Evolutionary conservation across 176 grass and related monocot genomes (phyloP).

Genomic region (Hordeum vulgare): MorexV3_pseudomolecules_assembly NC_058520.1:469469042-469469541

Average conservation of each 20-base stretch:
- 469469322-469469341: conserved; percentile 13
- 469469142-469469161: neutral
- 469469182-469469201: conserved; percentile 16
- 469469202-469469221: neutral
- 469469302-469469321: conserved; percentile 13
- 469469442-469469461: neutral
- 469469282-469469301: conserved; percentile 5
- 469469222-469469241: conserved; percentile 16
- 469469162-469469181: conserved; percentile 8
- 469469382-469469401: conserved; percentile 13
- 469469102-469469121: conserved; percentile 7
- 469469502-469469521: neutral
- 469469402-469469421: conserved; percentile 10
- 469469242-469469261: neutral
- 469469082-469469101: neutral
- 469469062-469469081: neutral
- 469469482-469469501: neutral
- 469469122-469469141: neutral
- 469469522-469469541: neutral
- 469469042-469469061: neutral
- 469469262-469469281: conserved; percentile 4
- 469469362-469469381: neutral
- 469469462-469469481: neutral
- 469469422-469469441: neutral
- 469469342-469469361: neutral